A percentile compares a stretch with the other conserved stretches of the same genome.
Conservation (phyloP, 192 early-diverging fungal genomes). For the Allomyces macrogynus region DNA sequence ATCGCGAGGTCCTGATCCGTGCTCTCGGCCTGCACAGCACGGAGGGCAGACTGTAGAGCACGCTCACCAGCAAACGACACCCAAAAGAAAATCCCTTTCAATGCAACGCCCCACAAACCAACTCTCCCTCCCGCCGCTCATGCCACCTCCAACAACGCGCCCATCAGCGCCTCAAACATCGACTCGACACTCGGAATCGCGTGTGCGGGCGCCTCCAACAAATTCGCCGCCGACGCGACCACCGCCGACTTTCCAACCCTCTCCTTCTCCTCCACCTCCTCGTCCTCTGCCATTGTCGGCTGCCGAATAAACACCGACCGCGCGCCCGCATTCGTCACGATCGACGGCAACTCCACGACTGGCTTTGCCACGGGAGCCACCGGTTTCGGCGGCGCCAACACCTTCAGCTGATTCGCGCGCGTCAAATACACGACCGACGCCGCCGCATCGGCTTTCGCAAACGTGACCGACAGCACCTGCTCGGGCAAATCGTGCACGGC, state of each 20-base stretch:
- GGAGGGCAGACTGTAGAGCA: too few relatives aligned
- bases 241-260: neutral
- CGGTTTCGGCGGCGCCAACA: neutral
- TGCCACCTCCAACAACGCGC: neutral
- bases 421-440: neutral
- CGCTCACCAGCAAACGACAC: too few relatives aligned
- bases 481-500: neutral
- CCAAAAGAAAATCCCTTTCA: too few relatives aligned
- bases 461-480: neutral
- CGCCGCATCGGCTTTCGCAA: neutral
- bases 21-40: too few relatives aligned
- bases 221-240: too few relatives aligned
- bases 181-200: neutral
- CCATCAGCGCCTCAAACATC: neutral
- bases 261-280: neutral
- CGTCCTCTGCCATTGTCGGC: neutral
- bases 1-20: too few relatives aligned
- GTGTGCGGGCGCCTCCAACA: neutral
- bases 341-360: neutral
- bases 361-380: neutral
- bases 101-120: too few relatives aligned
- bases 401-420: neutral
- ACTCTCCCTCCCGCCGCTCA: too few relatives aligned
- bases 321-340: neutral
- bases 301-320: neutral